Evolutionary conservation across 768 basidiomycete species (phyloP), one percentile per base, ranked within the genome.

Genomic region (Leccinellum albellum): DNA sequence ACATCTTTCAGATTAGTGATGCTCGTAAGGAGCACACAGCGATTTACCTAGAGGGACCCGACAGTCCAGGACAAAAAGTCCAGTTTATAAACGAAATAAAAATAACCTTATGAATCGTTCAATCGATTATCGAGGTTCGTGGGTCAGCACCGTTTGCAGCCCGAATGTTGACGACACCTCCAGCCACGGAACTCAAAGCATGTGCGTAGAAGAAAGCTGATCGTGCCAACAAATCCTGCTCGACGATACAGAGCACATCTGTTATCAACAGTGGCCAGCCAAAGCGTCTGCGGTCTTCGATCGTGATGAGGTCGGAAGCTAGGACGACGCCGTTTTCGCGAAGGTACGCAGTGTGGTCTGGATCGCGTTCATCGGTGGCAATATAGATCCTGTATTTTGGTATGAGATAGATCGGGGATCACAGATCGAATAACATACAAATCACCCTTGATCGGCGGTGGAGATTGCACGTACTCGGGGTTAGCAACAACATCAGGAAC

Each of bases 251-350:
- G 15, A 75, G 68, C 10, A 79, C 71, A 53, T 79, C 79, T 55
- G 76, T 76, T 56, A 79, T 47, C 54, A 80, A 55, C 49, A 79
- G 44, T 9, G 73, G 69, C 79, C 79, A 80, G 5, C 77, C 78
- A 48, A 76, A 75, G 10, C 56, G 67, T 46, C 74, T 69, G 12
- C 74, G 71, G 55, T 80, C 78, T 48, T 77, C 75, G 5, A 73
- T 61, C 1, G 77, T 77, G 54, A 80, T 64, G 33, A 80, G 67
- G 56, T 80, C 79, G 15, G 64, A 17, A 47, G 79, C 67, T 29
- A 77, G 65, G 32, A 80, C 51, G 1, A 70, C 78, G 7, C 76
- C 75, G 10, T 72, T 63, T 21, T 67, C 66, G 24, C 63, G 58
- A 37, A 80, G 67, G 51, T 70, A 72, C 28, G 64, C 63, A 15